These are phyloP conservation scores for Trichosporon sp. DNA, from an alignment of 1,284 basidiomycete species.

Conservation along the genomic window DNA sequence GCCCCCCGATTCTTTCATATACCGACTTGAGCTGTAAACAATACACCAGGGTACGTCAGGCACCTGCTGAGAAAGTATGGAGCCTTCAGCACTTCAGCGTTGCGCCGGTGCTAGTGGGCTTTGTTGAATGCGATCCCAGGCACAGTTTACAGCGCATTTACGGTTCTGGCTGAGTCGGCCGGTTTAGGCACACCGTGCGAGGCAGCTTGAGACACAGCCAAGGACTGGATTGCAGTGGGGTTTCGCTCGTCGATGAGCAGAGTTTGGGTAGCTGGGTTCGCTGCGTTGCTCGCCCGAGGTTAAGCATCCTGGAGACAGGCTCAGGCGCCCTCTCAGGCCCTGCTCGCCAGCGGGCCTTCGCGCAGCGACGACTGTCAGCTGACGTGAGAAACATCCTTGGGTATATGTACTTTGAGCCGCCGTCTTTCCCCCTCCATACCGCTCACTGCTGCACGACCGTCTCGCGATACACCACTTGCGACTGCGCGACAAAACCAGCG, in stretches of 20 bases:
- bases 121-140: neutral
- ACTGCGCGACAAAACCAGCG: neutral
- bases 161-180: neutral
- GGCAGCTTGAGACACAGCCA: neutral
- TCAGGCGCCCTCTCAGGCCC: neutral
- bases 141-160: neutral
- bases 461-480: neutral
- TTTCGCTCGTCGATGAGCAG: neutral
- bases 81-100: neutral
- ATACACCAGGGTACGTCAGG: neutral
- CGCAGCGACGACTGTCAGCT: conserved; percentile 3
- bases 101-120: neutral
- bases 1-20: neutral
- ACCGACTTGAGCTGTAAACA: neutral
- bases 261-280: neutral
- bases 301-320: conserved; percentile 4
- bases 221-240: conserved; percentile 3
- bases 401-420: neutral
- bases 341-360: neutral
- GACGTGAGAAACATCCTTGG: neutral
- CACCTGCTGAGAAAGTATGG: neutral
- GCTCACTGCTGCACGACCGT: neutral
- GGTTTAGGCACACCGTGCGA: neutral
- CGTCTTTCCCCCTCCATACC: neutral
- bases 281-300: neutral